Base-by-base conservation (phyloP, 768 basidiomycete genomes). In the Phylloporus sp. region DNA sequence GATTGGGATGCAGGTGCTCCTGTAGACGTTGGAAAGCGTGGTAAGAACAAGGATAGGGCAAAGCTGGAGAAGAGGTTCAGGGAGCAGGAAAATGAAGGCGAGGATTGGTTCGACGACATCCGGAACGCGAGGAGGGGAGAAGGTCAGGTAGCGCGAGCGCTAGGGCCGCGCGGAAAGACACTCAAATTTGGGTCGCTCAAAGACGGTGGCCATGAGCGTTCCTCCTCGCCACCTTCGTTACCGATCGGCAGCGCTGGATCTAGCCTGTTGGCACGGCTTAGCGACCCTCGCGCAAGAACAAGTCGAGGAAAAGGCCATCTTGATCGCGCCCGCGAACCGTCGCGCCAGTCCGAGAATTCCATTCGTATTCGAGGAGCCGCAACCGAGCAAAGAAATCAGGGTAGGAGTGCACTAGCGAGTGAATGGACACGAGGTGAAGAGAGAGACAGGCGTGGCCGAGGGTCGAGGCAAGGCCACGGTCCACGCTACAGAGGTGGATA, bases 21-120 rank as follows among this genome's bases (percentile, higher is more conserved):
- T 2, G 69, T 71, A 28, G 73, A 83, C 49, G 86, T 90, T 26
- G 88, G 88, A 15, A 78, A 71, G 58, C 77, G 77, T 52, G 84
- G 75, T 4, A 77, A 76, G 52, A 73, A 73, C 49, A 87, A 83
- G 60, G 76, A 80, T 41, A 77, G 69, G 37, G 78, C 73, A 28
- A 75, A 69, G 45, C 59, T 86, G 63, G 78, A 76, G 53, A 73
- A 73, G 55, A 74, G 72, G 46, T 77, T 74, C 22, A 64, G 69
- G 50, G 68, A 68, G 49, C 69, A 67, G n/a, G 74, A 74, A 20
- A 82, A 86, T 38, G 82, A 86, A 38, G 77, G 76, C 4, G 62
- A 51, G 3, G 81, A 86, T 62, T 88, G 86, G 86, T 90, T 90
- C 61, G 69, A 68, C 28, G 70, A 67, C 33, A 29, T 64, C 10